A percentile compares a stretch with the other conserved stretches of the same genome.
phyloP scores from a whole-genome alignment of 2,329 filamentous ascomycete species.

The Ophiocordyceps camponoti-saundersi region DNA sequence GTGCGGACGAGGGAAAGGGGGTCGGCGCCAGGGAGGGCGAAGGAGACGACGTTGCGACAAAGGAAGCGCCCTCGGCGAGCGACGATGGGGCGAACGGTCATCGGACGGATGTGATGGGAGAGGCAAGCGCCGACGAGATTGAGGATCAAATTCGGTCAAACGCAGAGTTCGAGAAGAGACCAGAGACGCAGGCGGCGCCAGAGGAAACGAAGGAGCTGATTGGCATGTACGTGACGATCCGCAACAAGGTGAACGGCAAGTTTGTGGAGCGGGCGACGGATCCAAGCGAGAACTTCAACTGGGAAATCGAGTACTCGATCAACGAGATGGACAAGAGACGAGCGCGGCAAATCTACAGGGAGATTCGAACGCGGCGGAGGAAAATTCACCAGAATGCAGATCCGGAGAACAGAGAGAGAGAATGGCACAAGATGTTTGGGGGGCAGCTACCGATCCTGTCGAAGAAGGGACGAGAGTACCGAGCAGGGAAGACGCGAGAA shows the following conservation, averaged over 20 bases:
- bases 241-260: constrained; percentile 53
- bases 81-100: not conserved
- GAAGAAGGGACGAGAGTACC: constrained; percentile 38
- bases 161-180: not conserved
- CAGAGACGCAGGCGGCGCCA: constrained; percentile 8
- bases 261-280: constrained; percentile 42
- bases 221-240: constrained; percentile 54
- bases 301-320: constrained; percentile 67
- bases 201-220: constrained; percentile 27
- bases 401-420: constrained; percentile 20
- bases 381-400: constrained; percentile 22
- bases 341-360: constrained; percentile 34
- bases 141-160: not conserved
- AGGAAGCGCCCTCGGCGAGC: not conserved
- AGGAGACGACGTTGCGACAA: not conserved
- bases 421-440: constrained; percentile 29
- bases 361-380: constrained; percentile 38
- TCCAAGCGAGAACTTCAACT: constrained; percentile 27
- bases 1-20: not conserved
- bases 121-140: not conserved
- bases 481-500: constrained; percentile 33
- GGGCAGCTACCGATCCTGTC: constrained; percentile 24
- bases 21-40: not conserved
- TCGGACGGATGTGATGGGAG: not conserved
- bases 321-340: constrained; percentile 35